phyloP scores from a whole-genome alignment of 306 rosid species.

The Crataegus laevigata region DNA sequence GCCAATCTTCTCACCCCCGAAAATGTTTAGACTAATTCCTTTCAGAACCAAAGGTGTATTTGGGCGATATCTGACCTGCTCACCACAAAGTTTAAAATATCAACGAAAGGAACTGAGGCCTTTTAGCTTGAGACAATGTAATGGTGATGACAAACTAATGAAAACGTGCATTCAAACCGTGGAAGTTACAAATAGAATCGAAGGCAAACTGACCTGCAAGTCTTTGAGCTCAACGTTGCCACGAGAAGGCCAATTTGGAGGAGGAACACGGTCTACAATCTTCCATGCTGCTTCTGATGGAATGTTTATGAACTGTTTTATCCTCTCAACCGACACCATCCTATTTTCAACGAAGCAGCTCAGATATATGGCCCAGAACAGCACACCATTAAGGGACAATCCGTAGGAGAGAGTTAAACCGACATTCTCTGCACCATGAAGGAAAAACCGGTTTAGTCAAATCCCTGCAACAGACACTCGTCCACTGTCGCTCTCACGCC shows the following conservation, averaged over 20 bases:
- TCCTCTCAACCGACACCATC: conserved; percentile 97
- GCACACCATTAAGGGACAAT: conserved; percentile 58
- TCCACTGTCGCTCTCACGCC: background rate
- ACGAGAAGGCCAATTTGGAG: conserved; percentile 74
- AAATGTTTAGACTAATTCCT: conserved; percentile 72
- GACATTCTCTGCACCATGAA: conserved; percentile 52
- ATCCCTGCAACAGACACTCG: background rate
- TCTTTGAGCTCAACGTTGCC: conserved; percentile 76
- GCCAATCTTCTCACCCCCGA: conserved; percentile 87
- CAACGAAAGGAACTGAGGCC: background rate
- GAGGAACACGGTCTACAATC: conserved; percentile 53
- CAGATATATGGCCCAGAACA: conserved; percentile 75
- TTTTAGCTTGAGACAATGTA: background rate
- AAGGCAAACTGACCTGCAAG: conserved; percentile 49
- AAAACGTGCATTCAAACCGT: background rate
- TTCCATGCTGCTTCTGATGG: conserved; percentile 83
- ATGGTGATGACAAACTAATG: background rate
- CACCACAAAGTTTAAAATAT: background rate
- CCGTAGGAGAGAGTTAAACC: conserved; percentile 92
- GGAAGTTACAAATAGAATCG: background rate
- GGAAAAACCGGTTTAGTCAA: conserved; percentile 6
- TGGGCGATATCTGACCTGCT: conserved; percentile 86
- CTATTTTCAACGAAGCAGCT: conserved; percentile 88
- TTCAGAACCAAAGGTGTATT: conserved; percentile 88
- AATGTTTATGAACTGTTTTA: conserved; percentile 67